Conservation (phyloP, 139 green algal genomes). For the Tetradesmus lagerheimii region DNA sequence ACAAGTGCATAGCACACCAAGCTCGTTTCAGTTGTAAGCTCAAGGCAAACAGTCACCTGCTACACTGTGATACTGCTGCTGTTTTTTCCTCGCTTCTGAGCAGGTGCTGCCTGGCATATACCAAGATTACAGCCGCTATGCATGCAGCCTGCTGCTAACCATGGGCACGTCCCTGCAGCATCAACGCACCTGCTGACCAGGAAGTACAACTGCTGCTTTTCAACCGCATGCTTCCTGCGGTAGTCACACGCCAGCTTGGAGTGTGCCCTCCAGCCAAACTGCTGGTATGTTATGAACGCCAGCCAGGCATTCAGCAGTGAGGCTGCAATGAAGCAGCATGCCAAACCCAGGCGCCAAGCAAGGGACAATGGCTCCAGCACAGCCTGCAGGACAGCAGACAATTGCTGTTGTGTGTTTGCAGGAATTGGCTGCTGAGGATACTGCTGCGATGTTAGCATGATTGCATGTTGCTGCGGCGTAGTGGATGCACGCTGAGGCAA, state of each 20-base stretch:
- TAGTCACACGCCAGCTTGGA: conserved; percentile 27
- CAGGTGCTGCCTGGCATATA: no score
- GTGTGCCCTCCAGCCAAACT: conserved; percentile 36
- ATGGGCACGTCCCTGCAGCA: background rate
- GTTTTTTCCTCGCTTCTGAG: no score
- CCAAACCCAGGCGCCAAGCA: conserved; percentile 21
- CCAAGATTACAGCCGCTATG: no score
- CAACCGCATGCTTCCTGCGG: conserved; percentile 28
- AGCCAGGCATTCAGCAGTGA: background rate
- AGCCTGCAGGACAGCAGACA: background rate
- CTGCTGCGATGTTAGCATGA: background rate
- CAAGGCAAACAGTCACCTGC: background rate
- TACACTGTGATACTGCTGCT: background rate
- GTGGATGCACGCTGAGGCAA: background rate
- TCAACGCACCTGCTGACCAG: background rate
- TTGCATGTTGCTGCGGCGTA: background rate
- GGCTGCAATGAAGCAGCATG: background rate
- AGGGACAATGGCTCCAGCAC: background rate
- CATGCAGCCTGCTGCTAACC: no score
- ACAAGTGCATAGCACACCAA: background rate
- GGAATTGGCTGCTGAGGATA: background rate
- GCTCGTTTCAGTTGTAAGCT: background rate
- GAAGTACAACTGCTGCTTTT: conserved; percentile 9
- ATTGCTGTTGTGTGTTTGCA: background rate
- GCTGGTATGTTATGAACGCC: conserved; percentile 22